Evolutionary conservation across 176 grass and related monocot species (phyloP).

Genomic region (Secale cereale): DNA sequence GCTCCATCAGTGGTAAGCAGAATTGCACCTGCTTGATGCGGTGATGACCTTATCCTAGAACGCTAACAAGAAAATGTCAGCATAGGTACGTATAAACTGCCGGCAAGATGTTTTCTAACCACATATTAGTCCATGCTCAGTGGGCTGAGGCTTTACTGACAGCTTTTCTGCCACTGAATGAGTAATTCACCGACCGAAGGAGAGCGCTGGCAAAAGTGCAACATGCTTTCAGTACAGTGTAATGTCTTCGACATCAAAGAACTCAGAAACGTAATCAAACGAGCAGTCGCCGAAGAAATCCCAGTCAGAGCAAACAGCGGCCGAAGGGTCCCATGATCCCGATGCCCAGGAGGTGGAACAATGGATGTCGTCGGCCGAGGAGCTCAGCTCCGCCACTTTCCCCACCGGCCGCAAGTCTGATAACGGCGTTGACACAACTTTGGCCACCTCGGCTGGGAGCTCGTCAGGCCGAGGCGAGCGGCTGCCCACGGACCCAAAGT

Average conservation of each 20-base stretch:
- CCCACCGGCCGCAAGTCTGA: not conserved
- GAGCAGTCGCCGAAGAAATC: not conserved
- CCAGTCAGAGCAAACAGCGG: not conserved
- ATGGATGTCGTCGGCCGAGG: not conserved
- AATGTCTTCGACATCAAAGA: not conserved
- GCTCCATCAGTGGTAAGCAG: too few species aligned
- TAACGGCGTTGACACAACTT: not conserved
- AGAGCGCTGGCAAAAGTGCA: not conserved
- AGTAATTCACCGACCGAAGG: too few species aligned
- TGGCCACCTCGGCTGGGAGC: not conserved
- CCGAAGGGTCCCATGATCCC: not conserved
- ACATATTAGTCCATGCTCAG: too few species aligned
- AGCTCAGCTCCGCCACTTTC: not conserved
- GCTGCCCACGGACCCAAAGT: conserved; percentile 19
- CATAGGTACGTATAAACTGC: too few species aligned
- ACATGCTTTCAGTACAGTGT: not conserved
- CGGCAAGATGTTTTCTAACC: too few species aligned
- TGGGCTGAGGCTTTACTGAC: too few species aligned
- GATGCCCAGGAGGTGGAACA: not conserved
- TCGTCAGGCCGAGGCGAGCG: not conserved
- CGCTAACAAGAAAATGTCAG: too few species aligned
- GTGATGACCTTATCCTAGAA: too few species aligned
- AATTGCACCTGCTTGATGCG: too few species aligned
- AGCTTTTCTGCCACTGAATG: too few species aligned
- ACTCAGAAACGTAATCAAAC: not conserved